Evolutionary conservation across 805 yeast species (phyloP).

Genomic region (Candida succiphila): DNA sequence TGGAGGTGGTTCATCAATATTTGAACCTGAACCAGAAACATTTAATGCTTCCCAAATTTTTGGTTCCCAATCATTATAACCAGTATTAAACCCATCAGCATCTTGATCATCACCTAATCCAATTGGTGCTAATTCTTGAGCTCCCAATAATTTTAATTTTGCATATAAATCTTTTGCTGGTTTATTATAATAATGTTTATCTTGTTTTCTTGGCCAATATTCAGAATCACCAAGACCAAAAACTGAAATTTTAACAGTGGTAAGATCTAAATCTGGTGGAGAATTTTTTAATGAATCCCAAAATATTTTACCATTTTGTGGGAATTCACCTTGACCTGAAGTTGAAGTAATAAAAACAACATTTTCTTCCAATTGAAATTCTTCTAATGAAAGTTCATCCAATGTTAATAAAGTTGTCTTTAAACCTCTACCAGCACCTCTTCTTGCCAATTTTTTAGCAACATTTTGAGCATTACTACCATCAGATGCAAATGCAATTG

Average conservation of each 20-base stretch:
- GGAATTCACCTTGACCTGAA: constrained; percentile 83
- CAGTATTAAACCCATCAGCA: constrained; percentile 90
- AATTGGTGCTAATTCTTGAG: constrained; percentile 56
- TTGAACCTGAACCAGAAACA: constrained; percentile 71
- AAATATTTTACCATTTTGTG: constrained; percentile 67
- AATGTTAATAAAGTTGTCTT: constrained; percentile 55
- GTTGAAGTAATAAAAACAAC: constrained; percentile 65
- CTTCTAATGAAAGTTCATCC: constrained; percentile 69
- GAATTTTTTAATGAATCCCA: constrained; percentile 63
- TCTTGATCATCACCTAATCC: constrained; percentile 97
- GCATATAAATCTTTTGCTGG: constrained; percentile 70
- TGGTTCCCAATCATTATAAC: constrained; percentile 82
- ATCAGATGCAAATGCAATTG: constrained; percentile 82
- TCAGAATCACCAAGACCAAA: constrained; percentile 77
- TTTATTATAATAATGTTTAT: constrained; percentile 86
- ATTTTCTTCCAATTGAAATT: constrained; percentile 59
- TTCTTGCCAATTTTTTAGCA: constrained; percentile 69
- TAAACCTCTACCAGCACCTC: constrained; percentile 74
- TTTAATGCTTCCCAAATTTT: constrained; percentile 82
- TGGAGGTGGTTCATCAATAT: constrained; percentile 84
- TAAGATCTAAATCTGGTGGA: constrained; percentile 54
- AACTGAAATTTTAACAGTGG: constrained; percentile 45
- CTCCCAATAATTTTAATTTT: constrained; percentile 63
- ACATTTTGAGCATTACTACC: constrained; percentile 81
- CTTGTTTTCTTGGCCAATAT: constrained; percentile 98